Percentiles rank a stretch among this genome's conserved stretches.
phyloP scores from a whole-genome alignment of 768 basidiomycete genomes.

The Coprinopsis marcescibilis region DNA sequence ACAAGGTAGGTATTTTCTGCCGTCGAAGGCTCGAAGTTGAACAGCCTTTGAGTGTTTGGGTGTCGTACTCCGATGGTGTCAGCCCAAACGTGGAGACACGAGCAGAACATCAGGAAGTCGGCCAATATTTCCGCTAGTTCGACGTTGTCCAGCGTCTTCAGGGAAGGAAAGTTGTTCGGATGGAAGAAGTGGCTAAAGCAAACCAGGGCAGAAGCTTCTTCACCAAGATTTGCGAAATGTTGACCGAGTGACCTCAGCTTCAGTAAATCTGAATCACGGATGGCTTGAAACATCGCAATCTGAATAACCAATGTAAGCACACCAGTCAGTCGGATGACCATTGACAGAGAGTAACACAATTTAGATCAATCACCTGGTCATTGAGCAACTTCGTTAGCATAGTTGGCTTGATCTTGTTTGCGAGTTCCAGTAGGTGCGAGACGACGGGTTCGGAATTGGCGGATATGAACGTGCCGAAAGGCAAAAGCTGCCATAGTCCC shows the following conservation, averaged over 20 bases:
- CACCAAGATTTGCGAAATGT: background rate
- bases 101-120: constrained; percentile 30
- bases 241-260: constrained; percentile 27
- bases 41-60: constrained; percentile 26
- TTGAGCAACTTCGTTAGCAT: constrained; percentile 20
- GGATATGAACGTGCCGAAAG: constrained; percentile 28
- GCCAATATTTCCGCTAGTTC: constrained; percentile 27
- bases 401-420: constrained; percentile 12
- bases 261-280: constrained; percentile 14
- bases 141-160: constrained; percentile 18
- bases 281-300: constrained; percentile 19
- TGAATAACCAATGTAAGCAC: too few species aligned
- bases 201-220: constrained; percentile 25
- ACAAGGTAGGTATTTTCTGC: constrained; percentile 27
- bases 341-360: too few species aligned
- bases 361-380: constrained; percentile 1
- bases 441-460: background rate
- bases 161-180: constrained; percentile 17
- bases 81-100: constrained; percentile 22
- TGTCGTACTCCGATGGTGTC: constrained; percentile 21
- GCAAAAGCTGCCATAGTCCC: constrained; percentile 42
- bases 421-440: background rate
- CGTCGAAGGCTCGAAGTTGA: constrained; percentile 23
- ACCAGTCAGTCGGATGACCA: too few species aligned
- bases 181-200: constrained; percentile 39